Percentiles rank a stretch among this genome's conserved stretches.
Conservation (phyloP, 2,329 filamentous ascomycete genomes). For the Malbranchea cinnamomea region DNA sequence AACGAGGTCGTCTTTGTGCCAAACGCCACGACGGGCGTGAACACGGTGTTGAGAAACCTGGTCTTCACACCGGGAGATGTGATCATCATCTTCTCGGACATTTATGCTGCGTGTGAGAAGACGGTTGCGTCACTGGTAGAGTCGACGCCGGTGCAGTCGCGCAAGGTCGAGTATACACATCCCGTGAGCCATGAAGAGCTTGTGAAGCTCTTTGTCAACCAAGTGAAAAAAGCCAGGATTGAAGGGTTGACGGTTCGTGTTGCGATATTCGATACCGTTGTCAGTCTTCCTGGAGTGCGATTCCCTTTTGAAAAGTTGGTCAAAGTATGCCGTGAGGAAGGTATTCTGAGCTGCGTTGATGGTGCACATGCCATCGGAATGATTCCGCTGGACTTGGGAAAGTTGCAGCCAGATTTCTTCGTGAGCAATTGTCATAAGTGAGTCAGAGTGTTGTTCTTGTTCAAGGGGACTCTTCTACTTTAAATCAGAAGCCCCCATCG, state of each 20-base stretch:
- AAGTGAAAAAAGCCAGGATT: slow-evolving; percentile 39
- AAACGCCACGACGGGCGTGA: slow-evolving; percentile 59
- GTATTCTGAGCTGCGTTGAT: slow-evolving; percentile 62
- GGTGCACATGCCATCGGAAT: slow-evolving; percentile 77
- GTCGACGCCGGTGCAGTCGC: slow-evolving; percentile 35
- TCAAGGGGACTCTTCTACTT: neutral
- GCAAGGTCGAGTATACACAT: slow-evolving; percentile 48
- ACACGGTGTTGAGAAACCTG: slow-evolving; percentile 66
- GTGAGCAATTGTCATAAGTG: slow-evolving; percentile 71
- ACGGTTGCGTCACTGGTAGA: slow-evolving; percentile 60
- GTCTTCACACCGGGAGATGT: slow-evolving; percentile 55
- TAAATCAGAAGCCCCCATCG: neutral
- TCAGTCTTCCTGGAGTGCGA: slow-evolving; percentile 60
- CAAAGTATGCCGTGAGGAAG: slow-evolving; percentile 47
- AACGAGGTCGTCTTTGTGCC: slow-evolving; percentile 60
- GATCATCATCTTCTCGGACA: slow-evolving; percentile 59
- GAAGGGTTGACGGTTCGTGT: slow-evolving; percentile 49
- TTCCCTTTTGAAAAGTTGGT: slow-evolving; percentile 63
- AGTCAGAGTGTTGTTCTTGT: slow-evolving; percentile 1
- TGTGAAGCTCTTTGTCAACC: slow-evolving; percentile 42
- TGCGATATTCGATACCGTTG: slow-evolving; percentile 67
- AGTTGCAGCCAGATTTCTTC: slow-evolving; percentile 69
- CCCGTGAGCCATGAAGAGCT: slow-evolving; percentile 58
- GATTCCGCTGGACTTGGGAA: slow-evolving; percentile 51
- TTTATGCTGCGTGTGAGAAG: slow-evolving; percentile 67